Base-by-base conservation (phyloP, 257 asterid genomes). In the Plantago major region DNA sequence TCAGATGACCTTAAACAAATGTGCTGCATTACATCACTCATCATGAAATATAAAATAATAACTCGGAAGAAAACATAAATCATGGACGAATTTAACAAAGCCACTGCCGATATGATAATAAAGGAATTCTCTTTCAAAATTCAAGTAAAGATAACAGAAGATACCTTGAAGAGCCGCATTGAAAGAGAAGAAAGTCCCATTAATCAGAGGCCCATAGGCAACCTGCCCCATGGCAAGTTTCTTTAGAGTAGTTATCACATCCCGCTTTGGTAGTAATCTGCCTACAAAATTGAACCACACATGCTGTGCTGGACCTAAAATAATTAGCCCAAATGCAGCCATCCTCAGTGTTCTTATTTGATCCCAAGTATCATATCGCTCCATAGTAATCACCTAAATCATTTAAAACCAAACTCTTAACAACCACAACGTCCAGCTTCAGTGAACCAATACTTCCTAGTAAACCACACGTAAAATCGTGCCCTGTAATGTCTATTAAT, bases 151-250 rank as follows among this genome's bases (percentile, higher is more conserved):
- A 61, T 44, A 42, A 8, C 54, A 42, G 7, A 26, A 18, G 53
- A 43, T 75, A 88, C 98, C 96, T 88, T 88, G 98, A 63, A 84
- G 71, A 58, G 76, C 87, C 8, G 98, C 96, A 68, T 88, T 91
- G 74, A 63, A 91, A 64, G 90, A 71, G 81, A 79, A 91, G 86
- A 91, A 86, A 28, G 50, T 37, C 3, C 84, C 75, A 74, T 82
- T 82, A 64, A 84, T 74, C 46, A 64, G 9, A 57, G 96, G 89
- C 72, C 83, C 93, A 61, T 56, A 84, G 45, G 68, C 48, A 51
- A 86, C 80, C 82, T 88, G 96, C 13, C 98, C 96, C 72, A 80
- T 71, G 60, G 71, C 75, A 61, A 88, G 67, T 61, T 91, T 91
- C 92, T 91, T 91, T 65, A 86, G 72, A 26, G 95, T 88, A 60